Evolutionary conservation across 2,329 filamentous ascomycete species (phyloP).

Genomic region (Tolypocladium nubicola): DNA sequence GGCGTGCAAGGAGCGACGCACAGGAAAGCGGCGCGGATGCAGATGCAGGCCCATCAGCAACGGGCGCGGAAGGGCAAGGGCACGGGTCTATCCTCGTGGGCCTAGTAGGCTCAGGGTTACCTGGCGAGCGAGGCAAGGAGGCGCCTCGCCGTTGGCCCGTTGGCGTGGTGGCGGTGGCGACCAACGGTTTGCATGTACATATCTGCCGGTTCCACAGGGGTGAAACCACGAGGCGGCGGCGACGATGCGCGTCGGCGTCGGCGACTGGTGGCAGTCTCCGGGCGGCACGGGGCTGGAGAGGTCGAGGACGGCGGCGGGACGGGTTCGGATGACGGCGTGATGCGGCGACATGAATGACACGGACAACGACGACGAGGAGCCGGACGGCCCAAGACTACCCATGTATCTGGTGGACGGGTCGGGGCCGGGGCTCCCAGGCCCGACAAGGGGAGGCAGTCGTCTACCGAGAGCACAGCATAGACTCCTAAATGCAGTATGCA

Average conservation of each 20-base stretch:
- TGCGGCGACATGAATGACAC: not conserved
- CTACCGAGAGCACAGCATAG: not conserved
- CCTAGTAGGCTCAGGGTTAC: not conserved
- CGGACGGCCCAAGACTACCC: not conserved
- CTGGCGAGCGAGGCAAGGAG: not conserved
- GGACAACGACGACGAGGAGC: not conserved
- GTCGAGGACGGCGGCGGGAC: not conserved
- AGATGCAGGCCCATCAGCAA: not conserved
- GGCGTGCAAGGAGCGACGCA: slow-evolving; percentile 9
- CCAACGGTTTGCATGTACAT: not conserved
- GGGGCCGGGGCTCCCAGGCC: not conserved
- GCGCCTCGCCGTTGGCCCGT: not conserved
- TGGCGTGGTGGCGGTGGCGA: not conserved
- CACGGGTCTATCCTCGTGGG: not conserved
- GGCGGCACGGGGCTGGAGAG: not conserved
- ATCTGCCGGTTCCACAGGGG: not conserved
- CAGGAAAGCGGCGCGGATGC: slow-evolving; percentile 3
- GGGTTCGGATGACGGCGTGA: not conserved
- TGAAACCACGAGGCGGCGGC: not conserved
- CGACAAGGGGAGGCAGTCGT: not conserved
- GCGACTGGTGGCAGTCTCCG: not conserved
- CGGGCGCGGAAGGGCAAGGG: not conserved
- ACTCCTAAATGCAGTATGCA: not conserved
- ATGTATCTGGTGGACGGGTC: not conserved
- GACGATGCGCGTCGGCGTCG: not conserved